Evolutionary conservation across 306 rosid genomes (phyloP).

Genomic region (Abrus precatorius): DNA sequence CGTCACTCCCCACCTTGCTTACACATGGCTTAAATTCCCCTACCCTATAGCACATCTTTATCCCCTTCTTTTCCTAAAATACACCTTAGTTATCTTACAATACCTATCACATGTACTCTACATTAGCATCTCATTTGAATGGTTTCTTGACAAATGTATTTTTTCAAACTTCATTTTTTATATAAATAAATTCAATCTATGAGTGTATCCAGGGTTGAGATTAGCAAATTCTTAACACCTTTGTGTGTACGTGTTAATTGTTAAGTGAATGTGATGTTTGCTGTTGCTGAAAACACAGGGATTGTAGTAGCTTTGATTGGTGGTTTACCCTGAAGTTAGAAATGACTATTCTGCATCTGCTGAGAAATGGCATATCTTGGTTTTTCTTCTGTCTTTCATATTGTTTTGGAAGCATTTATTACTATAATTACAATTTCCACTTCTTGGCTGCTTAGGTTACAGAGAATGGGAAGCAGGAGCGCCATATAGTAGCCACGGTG

Average conservation of each 20-base stretch:
- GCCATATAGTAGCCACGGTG: constrained; percentile 95
- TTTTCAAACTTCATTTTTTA: background rate
- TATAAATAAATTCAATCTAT: background rate
- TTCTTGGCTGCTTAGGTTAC: constrained; percentile 70
- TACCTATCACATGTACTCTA: background rate
- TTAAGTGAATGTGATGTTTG: constrained; percentile 15
- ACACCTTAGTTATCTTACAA: background rate
- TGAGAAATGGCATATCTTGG: background rate
- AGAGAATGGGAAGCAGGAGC: constrained; percentile 96
- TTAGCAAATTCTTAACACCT: background rate
- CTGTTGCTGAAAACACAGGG: constrained; percentile 25
- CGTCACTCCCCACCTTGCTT: background rate
- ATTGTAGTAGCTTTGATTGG: constrained; percentile 3
- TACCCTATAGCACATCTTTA: background rate
- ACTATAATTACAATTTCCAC: background rate
- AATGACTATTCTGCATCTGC: constrained; percentile 4
- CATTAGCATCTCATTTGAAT: constrained; percentile 12
- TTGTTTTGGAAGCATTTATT: constrained; percentile 34
- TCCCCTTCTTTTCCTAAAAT: background rate
- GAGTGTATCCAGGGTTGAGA: constrained; percentile 12
- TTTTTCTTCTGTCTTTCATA: constrained; percentile 27
- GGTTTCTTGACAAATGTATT: background rate
- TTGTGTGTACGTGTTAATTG: constrained; percentile 17
- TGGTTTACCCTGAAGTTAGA: constrained; percentile 24
- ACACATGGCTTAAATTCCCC: background rate